These are phyloP conservation scores for Cyberlindnera maclurae DNA, from an alignment of 805 yeast genomes.

Conservation along the genomic window DNA sequence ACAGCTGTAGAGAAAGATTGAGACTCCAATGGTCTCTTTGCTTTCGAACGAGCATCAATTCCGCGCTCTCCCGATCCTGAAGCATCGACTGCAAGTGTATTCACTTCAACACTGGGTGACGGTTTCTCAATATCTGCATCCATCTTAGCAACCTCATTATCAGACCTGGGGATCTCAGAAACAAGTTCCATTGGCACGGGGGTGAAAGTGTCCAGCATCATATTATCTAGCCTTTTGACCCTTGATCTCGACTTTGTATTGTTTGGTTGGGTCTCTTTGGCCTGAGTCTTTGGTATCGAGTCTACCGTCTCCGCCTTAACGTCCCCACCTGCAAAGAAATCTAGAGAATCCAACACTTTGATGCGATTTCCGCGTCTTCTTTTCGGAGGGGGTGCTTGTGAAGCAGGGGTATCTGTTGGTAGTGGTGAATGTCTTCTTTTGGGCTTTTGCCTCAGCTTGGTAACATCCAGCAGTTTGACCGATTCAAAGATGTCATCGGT, in stretches of 20 bases:
- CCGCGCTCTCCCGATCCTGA: neutral
- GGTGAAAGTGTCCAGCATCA: slow-evolving; percentile 7
- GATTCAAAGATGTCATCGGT: slow-evolving; percentile 22
- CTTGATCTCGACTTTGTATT: slow-evolving; percentile 2
- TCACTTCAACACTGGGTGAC: no score
- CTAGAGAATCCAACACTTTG: slow-evolving; percentile 29
- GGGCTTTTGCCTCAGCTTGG: neutral
- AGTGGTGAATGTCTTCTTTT: slow-evolving; percentile 2
- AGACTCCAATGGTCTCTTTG: neutral
- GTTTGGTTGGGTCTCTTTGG: neutral
- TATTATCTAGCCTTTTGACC: slow-evolving; percentile 4
- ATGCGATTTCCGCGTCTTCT: slow-evolving; percentile 16
- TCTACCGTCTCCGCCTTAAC: neutral
- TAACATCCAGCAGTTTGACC: neutral
- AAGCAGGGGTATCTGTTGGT: neutral
- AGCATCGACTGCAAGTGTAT: no score
- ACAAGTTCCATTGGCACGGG: neutral
- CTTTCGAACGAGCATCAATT: no score
- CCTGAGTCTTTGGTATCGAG: neutral
- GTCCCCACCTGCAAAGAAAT: slow-evolving; percentile 33
- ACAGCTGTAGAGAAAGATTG: slow-evolving; percentile 16
- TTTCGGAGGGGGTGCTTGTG: slow-evolving; percentile 8
- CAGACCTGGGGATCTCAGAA: neutral
- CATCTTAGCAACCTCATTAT: neutral
- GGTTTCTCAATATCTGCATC: no score